Base-by-base conservation (phyloP, 345 rosid genomes). In the Gossypium australe region DNA sequence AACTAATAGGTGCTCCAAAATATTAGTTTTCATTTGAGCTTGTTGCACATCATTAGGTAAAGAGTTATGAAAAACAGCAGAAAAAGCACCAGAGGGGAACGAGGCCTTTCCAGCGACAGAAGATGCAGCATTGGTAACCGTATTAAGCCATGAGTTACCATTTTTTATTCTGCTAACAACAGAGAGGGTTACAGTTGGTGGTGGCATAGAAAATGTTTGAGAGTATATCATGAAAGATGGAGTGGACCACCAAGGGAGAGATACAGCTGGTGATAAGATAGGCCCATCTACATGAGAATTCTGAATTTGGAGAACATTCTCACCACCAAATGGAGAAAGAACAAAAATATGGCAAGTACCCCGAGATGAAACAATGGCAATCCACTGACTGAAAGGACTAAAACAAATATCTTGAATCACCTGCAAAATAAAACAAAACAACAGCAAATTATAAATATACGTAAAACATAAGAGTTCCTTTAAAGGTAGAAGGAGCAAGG, bases 301-400 rank as follows among this genome's bases (percentile, higher is more conserved):
- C 62, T 82, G 86, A 76, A 93, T 78, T 76, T 88, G 93, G 61
- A 93, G 94, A 85, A 89, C 92, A 44, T 84, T 88, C 86, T 88
- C 99, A 74, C 99, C 99, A 11, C 99, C 99, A 81, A 95, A 95
- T 11, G 98, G 99, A 61, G 98, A 86, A 57, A 95, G 82, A 69
- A 79, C 94, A 81, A 91, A 95, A 63, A 95, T 85, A 81, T 95
- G 99, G 83, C 94, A 91, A 74, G 99, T 95, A 9, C 94, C 98
- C 81, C 90, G 86, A 52, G 97, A 89, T 48, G 99, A 87, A 71
- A 93, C 89, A 80, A 93, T 85, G 41, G 99, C 90, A 82, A 95
- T 80, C 99, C 99, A 95, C 79, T 95, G 99, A 75, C 98, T 93
- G 79, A 87, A 93, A 75, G 82, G 81, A 82, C 97, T 92, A 80